Base-by-base conservation (phyloP, 371 early-diverging fungal genomes). In the Mucor plumbeus region DNA sequence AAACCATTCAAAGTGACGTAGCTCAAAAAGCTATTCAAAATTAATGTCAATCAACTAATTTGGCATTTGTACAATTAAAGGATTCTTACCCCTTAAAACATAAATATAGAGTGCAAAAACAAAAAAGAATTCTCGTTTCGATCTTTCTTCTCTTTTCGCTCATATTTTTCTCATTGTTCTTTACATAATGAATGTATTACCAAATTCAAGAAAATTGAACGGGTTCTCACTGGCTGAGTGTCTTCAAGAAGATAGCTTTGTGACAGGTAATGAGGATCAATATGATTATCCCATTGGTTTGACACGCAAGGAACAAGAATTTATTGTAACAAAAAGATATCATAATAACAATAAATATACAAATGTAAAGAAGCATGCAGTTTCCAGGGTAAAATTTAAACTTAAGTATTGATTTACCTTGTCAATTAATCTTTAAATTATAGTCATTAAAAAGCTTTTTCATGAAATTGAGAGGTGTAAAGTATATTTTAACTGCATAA, bases 361-460 rank as follows among this genome's bases (percentile, higher is more conserved):
- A 7, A 19, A 53, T 31, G 63, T 54, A 4, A 54, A 63, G 21
- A 36, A 53, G n/a, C 50, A 63, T 19, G 40, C 53, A 1, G 48
- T 59, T 11, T 53, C 59, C 10, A 59, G 59, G 60, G 59, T 59
- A 50, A 8, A 14, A 1, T 31, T 40, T 41, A 13, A 38, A 17
- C n/a, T n/a, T 9, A 21, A 59, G 38, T 11, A 38, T 7, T 11
- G 11, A 9, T 38, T 38, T 38, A 9, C 5, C 38, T 0, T 38
- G 7, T 3, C 36, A 60, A 33, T 33, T 61, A 10, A 44, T 61
- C 3, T 54, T 36, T 53, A 39, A 63, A 17, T 17, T 15, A 26
- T 63, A 68, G 69, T 68, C 69, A 44, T 53, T 68, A 7, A 68
- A 50, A 47, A 59, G 43, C 17, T 59, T 68, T 13, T 68, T 68